Evolutionary conservation across 306 rosid species (phyloP).

Genomic region (Parietaria judaica): DNA sequence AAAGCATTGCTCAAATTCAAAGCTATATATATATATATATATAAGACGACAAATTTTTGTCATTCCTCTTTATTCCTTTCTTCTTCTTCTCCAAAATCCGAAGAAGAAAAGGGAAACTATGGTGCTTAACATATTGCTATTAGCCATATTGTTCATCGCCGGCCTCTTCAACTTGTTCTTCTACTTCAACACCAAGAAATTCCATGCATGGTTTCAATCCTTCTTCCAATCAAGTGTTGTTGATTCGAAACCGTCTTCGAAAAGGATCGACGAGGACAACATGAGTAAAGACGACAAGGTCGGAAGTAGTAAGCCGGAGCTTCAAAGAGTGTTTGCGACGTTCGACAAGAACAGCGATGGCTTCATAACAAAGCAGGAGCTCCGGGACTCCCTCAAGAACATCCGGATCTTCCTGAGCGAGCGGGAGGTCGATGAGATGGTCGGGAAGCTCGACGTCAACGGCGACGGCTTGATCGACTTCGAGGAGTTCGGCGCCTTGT

Average conservation of each 20-base stretch:
- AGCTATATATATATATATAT: not conserved
- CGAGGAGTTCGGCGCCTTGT: slow-evolving; percentile 59
- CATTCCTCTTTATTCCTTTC: slow-evolving; percentile 22
- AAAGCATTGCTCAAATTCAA: slow-evolving; percentile 4
- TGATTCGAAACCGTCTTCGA: slow-evolving; percentile 6
- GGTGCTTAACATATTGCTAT: slow-evolving; percentile 34
- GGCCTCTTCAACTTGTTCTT: slow-evolving; percentile 44
- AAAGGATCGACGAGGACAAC: not conserved
- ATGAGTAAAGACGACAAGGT: not conserved
- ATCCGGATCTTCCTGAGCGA: slow-evolving; percentile 50
- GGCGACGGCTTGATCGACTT: slow-evolving; percentile 80
- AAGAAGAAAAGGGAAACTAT: slow-evolving; percentile 15
- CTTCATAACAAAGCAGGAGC: slow-evolving; percentile 58
- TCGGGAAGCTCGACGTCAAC: slow-evolving; percentile 53
- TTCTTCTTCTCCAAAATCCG: not conserved
- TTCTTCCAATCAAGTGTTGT: slow-evolving; percentile 7
- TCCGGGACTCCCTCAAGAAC: slow-evolving; percentile 55
- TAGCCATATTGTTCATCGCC: slow-evolving; percentile 50
- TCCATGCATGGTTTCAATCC: slow-evolving; percentile 30
- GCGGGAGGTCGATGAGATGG: slow-evolving; percentile 49
- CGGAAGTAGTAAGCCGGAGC: slow-evolving; percentile 27
- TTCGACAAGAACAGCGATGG: slow-evolving; percentile 81
- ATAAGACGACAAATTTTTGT: slow-evolving; percentile 24
- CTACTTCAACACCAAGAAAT: slow-evolving; percentile 37
- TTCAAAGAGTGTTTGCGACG: slow-evolving; percentile 44